A percentile compares a stretch with the other conserved stretches of the same genome.
Evolutionary conservation across 2,329 filamentous ascomycete species (phyloP).

Genomic region (Amauroascus verrucosus): DNA sequence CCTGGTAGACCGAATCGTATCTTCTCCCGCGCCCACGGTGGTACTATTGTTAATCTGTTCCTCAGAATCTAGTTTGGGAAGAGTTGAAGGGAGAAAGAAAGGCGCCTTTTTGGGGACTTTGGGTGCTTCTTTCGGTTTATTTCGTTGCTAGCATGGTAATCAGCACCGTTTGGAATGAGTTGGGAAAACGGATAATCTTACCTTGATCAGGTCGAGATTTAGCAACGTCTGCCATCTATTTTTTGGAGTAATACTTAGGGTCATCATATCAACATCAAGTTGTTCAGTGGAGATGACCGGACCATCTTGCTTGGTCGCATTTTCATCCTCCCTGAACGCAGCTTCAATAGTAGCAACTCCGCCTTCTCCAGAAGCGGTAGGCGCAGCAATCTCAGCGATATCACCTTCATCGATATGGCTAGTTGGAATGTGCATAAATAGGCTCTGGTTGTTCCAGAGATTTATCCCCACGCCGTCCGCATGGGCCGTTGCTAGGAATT

Average conservation of each 20-base stretch:
- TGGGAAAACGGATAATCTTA: constrained; percentile 18
- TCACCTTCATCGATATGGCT: constrained; percentile 71
- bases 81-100: constrained; percentile 65
- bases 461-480: constrained; percentile 77
- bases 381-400: constrained; percentile 54
- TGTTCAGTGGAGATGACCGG: constrained; percentile 58
- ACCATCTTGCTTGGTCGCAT: constrained; percentile 41
- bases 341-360: constrained; percentile 65
- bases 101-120: constrained; percentile 90
- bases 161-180: constrained; percentile 8
- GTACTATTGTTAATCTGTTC: constrained; percentile 22
- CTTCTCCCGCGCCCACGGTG: constrained; percentile 24
- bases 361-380: constrained; percentile 73
- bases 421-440: constrained; percentile 83
- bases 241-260: constrained; percentile 78
- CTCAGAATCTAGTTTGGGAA: constrained; percentile 21
- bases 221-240: constrained; percentile 90
- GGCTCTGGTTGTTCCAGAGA: constrained; percentile 86
- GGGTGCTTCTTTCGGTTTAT: constrained; percentile 84
- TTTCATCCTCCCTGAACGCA: constrained; percentile 53
- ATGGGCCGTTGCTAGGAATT: constrained; percentile 85
- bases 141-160: constrained; percentile 54
- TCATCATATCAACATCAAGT: constrained; percentile 71
- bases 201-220: constrained; percentile 76
- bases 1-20: constrained; percentile 27